Evolutionary conservation across 2,329 filamentous ascomycete genomes (phyloP).

Genomic region (Tolypocladium pustulatum): DNA sequence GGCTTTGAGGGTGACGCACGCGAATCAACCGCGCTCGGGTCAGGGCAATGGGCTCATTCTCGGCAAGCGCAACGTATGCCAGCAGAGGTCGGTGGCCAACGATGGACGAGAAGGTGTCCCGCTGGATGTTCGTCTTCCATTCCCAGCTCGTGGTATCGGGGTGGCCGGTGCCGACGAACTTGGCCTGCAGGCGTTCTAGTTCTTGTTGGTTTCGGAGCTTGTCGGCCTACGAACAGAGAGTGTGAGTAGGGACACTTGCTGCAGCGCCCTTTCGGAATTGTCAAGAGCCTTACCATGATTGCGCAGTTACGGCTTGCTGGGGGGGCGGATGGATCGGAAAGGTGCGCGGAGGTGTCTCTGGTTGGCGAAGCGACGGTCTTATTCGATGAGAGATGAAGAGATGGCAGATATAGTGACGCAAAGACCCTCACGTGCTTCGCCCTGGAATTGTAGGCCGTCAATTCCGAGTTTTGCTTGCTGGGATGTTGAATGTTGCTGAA

Average conservation of each 20-base stretch:
- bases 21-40: slow-evolving; percentile 73
- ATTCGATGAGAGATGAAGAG: neutral
- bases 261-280: neutral
- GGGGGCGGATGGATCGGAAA: no score
- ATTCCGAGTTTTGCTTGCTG: neutral
- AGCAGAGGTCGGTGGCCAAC: slow-evolving; percentile 83
- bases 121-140: slow-evolving; percentile 91
- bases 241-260: neutral
- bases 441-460: neutral
- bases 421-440: neutral
- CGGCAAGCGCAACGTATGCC: slow-evolving; percentile 78
- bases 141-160: slow-evolving; percentile 96
- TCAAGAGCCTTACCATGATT: slow-evolving; percentile 12
- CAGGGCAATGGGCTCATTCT: slow-evolving; percentile 76
- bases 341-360: neutral
- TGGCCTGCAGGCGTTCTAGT: slow-evolving; percentile 90
- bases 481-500: neutral
- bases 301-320: neutral
- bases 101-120: slow-evolving; percentile 83
- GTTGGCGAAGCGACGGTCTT: neutral
- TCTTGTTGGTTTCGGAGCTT: slow-evolving; percentile 97
- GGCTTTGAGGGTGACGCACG: slow-evolving; percentile 24
- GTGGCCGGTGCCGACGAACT: slow-evolving; percentile 91
- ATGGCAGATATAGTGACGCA: neutral
- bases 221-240: slow-evolving; percentile 55